Base-by-base conservation (phyloP, 2,329 filamentous ascomycete species). In the Apiospora marii region DNA sequence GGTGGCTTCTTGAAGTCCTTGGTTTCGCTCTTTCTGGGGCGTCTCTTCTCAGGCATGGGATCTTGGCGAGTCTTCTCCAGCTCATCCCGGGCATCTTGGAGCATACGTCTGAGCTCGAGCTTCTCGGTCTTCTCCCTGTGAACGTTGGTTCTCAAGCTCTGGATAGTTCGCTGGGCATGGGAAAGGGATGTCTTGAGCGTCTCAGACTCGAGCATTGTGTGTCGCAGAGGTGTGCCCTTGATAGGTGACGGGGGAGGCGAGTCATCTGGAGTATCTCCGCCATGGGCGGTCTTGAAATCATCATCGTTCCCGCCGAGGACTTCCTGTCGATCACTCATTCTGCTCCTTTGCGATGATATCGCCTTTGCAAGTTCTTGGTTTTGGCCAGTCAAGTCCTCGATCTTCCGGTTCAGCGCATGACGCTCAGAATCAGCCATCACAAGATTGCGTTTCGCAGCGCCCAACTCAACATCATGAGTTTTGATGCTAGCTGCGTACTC, bases 91-190 rank as follows among this genome's bases (percentile, higher is more conserved):
- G 96, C 93, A 79, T 99, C 96, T 84, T 98, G 96, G 43, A 98
- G 90, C 89, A 99, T 94, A 73, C 96, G 93, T 83, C 94, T 95
- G 71, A 98, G 89, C 83, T 99, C 96, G 41, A 98, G 90, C 86
- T 98, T 99, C 83, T 99, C 96, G 0, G 96, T 98, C 91, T 98
- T 99, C 83, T 99, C 96, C 46, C 96, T 93, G 82, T 99, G 96
- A 67, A 98, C 93, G 78, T 95, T 97, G 81, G 93, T 95, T 83
- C 97, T 95, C 77, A 98, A 90, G 78, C 94, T 97, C 81, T 98
- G 96, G 73, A 99, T 98, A 84, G 97, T 98, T 72, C 96, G 91
- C 82, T 98, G 96, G 51, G 96, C 96, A 81, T 99, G 96, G 76
- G 95, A 92, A 41, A 98, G 88, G 37, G 96, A 98, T 71, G 95